Base-by-base conservation (phyloP, 805 yeast species). In the Cyberlindnera sargentensis region DNA sequence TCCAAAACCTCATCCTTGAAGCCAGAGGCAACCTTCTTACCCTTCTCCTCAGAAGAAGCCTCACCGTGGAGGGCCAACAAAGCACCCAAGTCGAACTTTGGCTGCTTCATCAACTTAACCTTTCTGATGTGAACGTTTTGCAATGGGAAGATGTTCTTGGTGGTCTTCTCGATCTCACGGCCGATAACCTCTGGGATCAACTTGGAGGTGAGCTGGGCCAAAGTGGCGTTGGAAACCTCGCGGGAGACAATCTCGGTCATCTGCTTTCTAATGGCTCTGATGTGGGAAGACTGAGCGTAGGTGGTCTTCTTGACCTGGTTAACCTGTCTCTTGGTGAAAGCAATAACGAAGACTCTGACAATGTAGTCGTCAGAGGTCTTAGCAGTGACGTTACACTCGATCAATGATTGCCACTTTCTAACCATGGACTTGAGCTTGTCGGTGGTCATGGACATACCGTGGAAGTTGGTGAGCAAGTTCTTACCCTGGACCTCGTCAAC, bases 401-500 rank as follows among this genome's bases (percentile, higher is more conserved):
- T 95, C 73, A 91, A 79, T 57, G 96, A 82, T 80, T 90, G 98
- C 97, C 97, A 91, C 76, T 91, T 90, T 83, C 97, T 88, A 56
- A 90, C 97, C 72, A 91, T 80, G 47, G 97, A 90, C 78, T 95
- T 87, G 70, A 91, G 78, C 80, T 91, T 91, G 79, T 90, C 97
- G 58, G 95, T 78, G 67, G 98, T 90, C 84, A 91, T 90, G 79
- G 89, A 95, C 74, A 91, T 74, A 67, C 98, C 98, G 81, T 90
- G 97, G 95, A 90, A 91, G 95, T 91, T 91, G 80, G 98, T 90
- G 71, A 90, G 80, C 68, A 90, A 80, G 84, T 90, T 89, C 79
- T 88, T 87, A 77, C 97, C 98, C 78, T 91, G 96, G 62, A 90
- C 96, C 78, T 91, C 98, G 67, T 90, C 98, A 63, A 91, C 95